Evolutionary conservation across 805 yeast genomes (phyloP), one percentile per base, ranked within the genome.

Genomic region (Pachysolen tannophilus): DNA sequence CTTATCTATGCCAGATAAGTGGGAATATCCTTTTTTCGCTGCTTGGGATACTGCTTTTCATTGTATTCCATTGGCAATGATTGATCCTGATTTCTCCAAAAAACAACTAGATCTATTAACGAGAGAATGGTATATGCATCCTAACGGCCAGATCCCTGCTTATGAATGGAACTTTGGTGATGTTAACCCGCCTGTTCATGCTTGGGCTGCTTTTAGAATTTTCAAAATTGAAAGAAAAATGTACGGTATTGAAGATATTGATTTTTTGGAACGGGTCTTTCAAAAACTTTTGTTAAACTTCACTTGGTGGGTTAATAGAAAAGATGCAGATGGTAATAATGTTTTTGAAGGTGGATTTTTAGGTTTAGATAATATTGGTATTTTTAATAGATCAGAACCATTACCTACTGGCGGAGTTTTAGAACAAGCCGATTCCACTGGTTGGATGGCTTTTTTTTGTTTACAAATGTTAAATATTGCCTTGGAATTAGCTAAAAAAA

Each of bases 41-140:
- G 90, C 95, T 3, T 87, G 97, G 97, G 97, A 87, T 58, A 80
- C 94, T 4, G 94, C 95, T 0, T 87, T 87, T 75, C 97, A 87
- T 60, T 83, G 95, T 48, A 74, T 87, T 46, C 95, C 97, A 9
- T 61, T 87, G 43, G 90, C 95, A 5, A 83, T 87, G 87, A 76
- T 87, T 50, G 97, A 87, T 56, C 95, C 95, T 2, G 85, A 74
- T 37, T 87, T 84, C 61, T 94, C 96, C 24, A 87, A 87, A 56
- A 79, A 75, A 47, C 96, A 87, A 60, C 69, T 87, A 46, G 94
- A 82, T 53, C 63, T 87, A 38, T 63, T 87, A 54, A 81, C 94
- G 20, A 71, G 95, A 52, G 97, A 87, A 59, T 87, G 96, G 96
- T 87, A 87, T 54, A 85, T 86, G 94, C 95, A 90, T 54, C 96